A percentile compares a stretch with the other conserved stretches of the same genome.
Conservation (phyloP, 768 basidiomycete genomes). For the Neoboletus brunneissimus region DNA sequence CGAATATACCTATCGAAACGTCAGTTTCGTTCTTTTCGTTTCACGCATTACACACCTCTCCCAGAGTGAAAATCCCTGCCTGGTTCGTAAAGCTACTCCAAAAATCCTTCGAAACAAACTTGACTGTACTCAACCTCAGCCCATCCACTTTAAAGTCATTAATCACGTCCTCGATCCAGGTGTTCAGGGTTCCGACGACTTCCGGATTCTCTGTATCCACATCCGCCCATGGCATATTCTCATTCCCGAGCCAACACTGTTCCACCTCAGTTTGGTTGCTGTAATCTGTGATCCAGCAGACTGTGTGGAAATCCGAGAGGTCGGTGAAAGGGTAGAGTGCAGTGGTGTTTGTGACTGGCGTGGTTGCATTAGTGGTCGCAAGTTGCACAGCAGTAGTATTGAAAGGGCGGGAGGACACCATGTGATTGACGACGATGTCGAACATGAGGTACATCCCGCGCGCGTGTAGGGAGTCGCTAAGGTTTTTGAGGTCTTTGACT, state of each 20-base stretch:
- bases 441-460: conserved; percentile 61
- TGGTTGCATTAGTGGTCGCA: conserved; percentile 8
- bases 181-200: conserved; percentile 43
- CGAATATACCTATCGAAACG: conserved; percentile 37
- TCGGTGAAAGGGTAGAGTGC: conserved; percentile 32
- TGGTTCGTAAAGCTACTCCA: conserved; percentile 50
- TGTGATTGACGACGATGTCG: conserved; percentile 62
- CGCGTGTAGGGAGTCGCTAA: conserved; percentile 45
- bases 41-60: conserved; percentile 41
- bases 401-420: conserved; percentile 39
- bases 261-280: conserved; percentile 48
- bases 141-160: conserved; percentile 50
- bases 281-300: conserved; percentile 43
- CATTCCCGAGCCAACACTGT: conserved; percentile 61
- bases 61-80: conserved; percentile 52
- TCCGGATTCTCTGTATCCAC: conserved; percentile 51
- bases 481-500: conserved; percentile 46
- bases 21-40: conserved; percentile 19
- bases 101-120: conserved; percentile 52
- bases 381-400: conserved; percentile 25
- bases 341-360: conserved; percentile 19
- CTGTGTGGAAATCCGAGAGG: conserved; percentile 37
- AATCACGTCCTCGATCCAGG: conserved; percentile 49
- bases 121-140: conserved; percentile 57
- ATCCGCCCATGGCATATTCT: conserved; percentile 51